These are phyloP conservation scores for Termitomyces sp. DNA, from an alignment of 768 basidiomycete genomes.

Conservation along the genomic window DNA sequence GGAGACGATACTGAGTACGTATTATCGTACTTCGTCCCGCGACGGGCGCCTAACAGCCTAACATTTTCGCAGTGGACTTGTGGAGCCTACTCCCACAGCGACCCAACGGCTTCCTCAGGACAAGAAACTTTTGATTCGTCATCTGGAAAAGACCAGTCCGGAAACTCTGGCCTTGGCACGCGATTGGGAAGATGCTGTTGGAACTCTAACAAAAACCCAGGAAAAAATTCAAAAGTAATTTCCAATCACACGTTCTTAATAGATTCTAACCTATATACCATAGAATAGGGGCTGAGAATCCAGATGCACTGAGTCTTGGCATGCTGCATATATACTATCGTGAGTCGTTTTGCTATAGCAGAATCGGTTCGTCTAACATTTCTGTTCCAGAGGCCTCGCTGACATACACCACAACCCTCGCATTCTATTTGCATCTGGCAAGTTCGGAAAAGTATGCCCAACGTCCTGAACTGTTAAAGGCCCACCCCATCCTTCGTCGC, in stretches of 20 bases:
- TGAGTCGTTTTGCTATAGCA: constrained; percentile 34
- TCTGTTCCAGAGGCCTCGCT: constrained; percentile 69
- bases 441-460: constrained; percentile 60
- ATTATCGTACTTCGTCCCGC: neutral
- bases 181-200: constrained; percentile 76
- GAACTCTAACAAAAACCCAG: constrained; percentile 47
- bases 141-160: constrained; percentile 72
- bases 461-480: constrained; percentile 57
- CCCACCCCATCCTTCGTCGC: constrained; percentile 70
- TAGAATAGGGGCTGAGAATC: constrained; percentile 46
- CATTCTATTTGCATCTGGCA: constrained; percentile 90
- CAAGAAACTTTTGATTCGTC: constrained; percentile 54
- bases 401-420: constrained; percentile 86
- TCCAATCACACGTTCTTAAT: neutral
- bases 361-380: neutral
- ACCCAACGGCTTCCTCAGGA: constrained; percentile 45
- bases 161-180: constrained; percentile 77
- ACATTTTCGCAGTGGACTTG: constrained; percentile 26
- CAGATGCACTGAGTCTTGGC: constrained; percentile 57
- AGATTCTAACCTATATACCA: neutral
- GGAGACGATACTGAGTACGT: constrained; percentile 31
- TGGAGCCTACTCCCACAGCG: constrained; percentile 32
- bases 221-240: constrained; percentile 54
- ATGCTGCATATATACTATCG: constrained; percentile 88
- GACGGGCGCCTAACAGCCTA: neutral